Evolutionary conservation across 768 basidiomycete species (phyloP), one percentile per base, ranked within the genome.

Genomic region (Sarcomyxa edulis): DNA sequence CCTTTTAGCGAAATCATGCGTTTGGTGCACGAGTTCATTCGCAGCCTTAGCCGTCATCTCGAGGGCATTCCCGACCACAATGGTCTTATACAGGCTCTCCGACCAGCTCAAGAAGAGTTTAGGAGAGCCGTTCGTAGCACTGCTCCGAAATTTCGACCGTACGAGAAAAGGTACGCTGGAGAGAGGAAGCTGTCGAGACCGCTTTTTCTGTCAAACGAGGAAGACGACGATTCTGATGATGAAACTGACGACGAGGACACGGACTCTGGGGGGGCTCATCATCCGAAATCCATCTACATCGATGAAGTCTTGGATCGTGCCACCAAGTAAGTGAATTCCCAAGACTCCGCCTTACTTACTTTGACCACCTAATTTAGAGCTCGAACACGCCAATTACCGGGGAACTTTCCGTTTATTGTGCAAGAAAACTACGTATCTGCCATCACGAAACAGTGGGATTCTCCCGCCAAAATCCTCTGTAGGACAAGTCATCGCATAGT

Each of bases 321-420:
- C 0, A 50, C 65, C 19, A 48, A 59, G 82, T 81, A 50, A 16
- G 74, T 59, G 4, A 23, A 7, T 12, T 0, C 3, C 14, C 23
- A 18, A 10, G 6, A 18, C 25, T n/a, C 42, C 14, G 3, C 10
- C 6, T 28, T 27, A 12, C 15, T 29, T 1, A 5, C 7, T 6
- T 35, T 11, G 7, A 31, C 36, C 6, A 37, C 9, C 25, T 23
- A 21, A 36, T 19, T 11, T 28, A 88, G 86, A 15, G 74, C 84
- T 1, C 69, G 78, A 3, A 80, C 83, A 1, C 74, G 86, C 1
- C 84, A 87, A 48, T 67, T 87, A 0, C 84, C 83, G 0, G 78
- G 74, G 10, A 69, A 72, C 43, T 81, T 76, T 43, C 83, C 84
- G 0, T 85, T 79, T 43, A 60, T 77, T 0, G 77, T 86, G 0